Evolutionary conservation across 257 asterid species (phyloP), one percentile per base, ranked within the genome.

Genomic region (Parsonsia alboflavescens): DNA sequence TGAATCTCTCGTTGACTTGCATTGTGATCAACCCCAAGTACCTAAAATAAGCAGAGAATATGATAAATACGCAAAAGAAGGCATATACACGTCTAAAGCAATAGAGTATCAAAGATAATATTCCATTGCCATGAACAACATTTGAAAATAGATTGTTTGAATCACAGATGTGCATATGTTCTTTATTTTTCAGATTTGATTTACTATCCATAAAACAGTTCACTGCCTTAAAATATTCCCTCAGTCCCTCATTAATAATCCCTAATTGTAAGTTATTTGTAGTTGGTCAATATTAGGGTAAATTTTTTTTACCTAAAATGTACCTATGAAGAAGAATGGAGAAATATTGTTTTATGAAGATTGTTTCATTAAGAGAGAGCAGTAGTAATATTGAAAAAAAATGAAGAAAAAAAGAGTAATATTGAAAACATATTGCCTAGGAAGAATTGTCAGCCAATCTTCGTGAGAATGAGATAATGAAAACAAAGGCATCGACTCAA

Each of bases 1-100:
- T 95, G 98, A 80, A 95, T 90, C 56, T 95, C 98, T 0, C 99
- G 91, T 80, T 90, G 93, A 77, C 88, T 89, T 11, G 97, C 96
- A 12, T 73, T 88, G 72, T 78, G 82, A 74, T 92, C 98, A 58
- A 95, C 96, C 76, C 99, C 98, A 62, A 95, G 96, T 5, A 89
- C 97, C 99, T 95, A 84, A 21, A 26, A 70, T n/a, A 44, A 7
- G 41, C 17, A 65, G 26, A 7, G 46, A 10, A 44, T 17, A 58
- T 77, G 74, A 82, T 63, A 66, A 61, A 70, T 54, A 7, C 7
- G n/a, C 45, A 17, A 24, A 49, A 62, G 41, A 44, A 46, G 28
- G 45, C 24, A 19, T 17, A 12, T 9, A 48, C 6, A 9, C 30
- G 4, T 3, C 19, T 5, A 7, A 24, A 33, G 9, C 54, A 62